Conservation (phyloP, 352 stramenopile species). For the Aphanomyces astaci region DNA sequence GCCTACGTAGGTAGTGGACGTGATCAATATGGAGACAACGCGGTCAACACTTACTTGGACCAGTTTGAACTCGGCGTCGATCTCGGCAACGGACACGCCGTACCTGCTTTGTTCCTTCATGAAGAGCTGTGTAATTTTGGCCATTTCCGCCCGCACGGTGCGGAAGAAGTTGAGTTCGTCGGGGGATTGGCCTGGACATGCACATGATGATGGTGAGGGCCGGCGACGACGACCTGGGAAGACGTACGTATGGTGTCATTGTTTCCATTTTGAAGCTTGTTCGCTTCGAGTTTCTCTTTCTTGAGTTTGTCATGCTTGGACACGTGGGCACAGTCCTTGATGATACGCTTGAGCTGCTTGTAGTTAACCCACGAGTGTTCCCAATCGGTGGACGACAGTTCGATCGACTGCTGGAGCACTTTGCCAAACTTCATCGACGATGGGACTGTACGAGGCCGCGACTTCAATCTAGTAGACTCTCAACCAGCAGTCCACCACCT, state of each 20-base stretch:
- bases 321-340: constrained; percentile 85
- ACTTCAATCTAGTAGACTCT: too few species aligned
- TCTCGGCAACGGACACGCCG: constrained; percentile 48
- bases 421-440: constrained; percentile 81
- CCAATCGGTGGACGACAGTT: constrained; percentile 69
- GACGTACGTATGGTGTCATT: constrained; percentile 83
- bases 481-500: too few species aligned
- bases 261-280: constrained; percentile 78
- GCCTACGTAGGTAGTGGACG: constrained; percentile 32
- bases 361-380: constrained; percentile 80
- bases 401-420: constrained; percentile 78
- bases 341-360: constrained; percentile 85
- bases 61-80: constrained; percentile 56
- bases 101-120: constrained; percentile 72
- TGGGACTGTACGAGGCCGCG: not conserved
- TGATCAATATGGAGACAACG: not conserved
- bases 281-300: constrained; percentile 59
- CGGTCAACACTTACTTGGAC: constrained; percentile 41
- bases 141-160: constrained; percentile 74
- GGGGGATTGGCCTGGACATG: constrained; percentile 51
- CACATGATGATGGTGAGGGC: too few species aligned
- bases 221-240: not conserved
- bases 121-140: constrained; percentile 82
- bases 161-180: constrained; percentile 86
- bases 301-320: constrained; percentile 80